These are phyloP conservation scores for Amaranthus palmeri DNA, from an alignment of 148 eudicot species.

Conservation along the genomic window DNA sequence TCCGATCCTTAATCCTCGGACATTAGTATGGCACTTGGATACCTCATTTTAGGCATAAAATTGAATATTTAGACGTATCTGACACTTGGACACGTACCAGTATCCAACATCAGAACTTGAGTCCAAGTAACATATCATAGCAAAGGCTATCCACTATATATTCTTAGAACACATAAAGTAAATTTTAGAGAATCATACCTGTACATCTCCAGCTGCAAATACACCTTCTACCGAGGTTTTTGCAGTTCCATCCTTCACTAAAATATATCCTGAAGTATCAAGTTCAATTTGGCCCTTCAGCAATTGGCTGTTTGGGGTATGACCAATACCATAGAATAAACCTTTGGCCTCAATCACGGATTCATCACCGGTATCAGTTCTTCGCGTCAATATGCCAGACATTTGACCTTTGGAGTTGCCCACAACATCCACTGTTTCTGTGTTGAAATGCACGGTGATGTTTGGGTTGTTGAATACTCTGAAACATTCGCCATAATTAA, in stretches of 20 bases:
- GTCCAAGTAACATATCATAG: no score
- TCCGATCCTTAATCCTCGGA: no score
- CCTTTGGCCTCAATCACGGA: constrained; percentile 86
- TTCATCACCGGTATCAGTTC: constrained; percentile 68
- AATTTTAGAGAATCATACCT: constrained; percentile 41
- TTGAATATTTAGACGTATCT: no score
- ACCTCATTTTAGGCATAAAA: no score
- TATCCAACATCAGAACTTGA: no score
- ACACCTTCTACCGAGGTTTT: constrained; percentile 82
- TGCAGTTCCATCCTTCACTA: constrained; percentile 77
- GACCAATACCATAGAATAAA: constrained; percentile 94
- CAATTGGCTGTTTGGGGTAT: constrained; percentile 92
- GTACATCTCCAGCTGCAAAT: constrained; percentile 98
- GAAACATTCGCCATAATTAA: constrained; percentile 99
- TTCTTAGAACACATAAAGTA: background rate
- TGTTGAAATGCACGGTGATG: constrained; percentile 96
- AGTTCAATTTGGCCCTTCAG: constrained; percentile 84
- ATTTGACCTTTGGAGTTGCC: constrained; percentile 90
- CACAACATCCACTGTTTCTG: constrained; percentile 87
- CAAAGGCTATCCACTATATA: background rate
- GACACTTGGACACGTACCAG: no score
- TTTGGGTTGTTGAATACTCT: constrained; percentile 98
- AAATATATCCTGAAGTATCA: constrained; percentile 68
- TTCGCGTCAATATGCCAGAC: constrained; percentile 75
- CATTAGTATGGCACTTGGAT: no score